These are phyloP conservation scores for Kandelia obovata DNA, from an alignment of 345 rosid genomes.

Conservation along the genomic window DNA sequence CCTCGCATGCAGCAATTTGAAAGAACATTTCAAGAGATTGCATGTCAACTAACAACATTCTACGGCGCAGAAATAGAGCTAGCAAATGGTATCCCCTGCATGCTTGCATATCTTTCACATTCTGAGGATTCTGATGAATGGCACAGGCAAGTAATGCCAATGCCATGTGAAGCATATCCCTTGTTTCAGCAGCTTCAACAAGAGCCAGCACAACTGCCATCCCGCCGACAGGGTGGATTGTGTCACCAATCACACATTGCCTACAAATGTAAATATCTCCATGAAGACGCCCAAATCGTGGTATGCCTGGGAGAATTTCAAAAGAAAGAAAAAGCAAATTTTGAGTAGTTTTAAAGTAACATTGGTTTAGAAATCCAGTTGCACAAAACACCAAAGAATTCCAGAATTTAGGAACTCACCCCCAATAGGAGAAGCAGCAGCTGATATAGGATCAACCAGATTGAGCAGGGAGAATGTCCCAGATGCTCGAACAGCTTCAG, in stretches of 20 bases:
- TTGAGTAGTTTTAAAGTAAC: conserved; percentile 12
- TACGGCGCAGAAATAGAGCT: conserved; percentile 83
- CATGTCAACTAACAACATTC: conserved; percentile 90
- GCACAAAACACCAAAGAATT: neutral
- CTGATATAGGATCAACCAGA: conserved; percentile 96
- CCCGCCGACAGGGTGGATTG: conserved; percentile 88
- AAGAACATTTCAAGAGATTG: conserved; percentile 93
- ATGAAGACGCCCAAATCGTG: conserved; percentile 87
- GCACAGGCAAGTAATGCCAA: conserved; percentile 83
- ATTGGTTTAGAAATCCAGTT: neutral
- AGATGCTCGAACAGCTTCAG: conserved; percentile 73
- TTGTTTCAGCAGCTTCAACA: conserved; percentile 90
- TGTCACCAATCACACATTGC: conserved; percentile 89
- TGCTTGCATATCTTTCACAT: conserved; percentile 90
- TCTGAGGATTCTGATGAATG: conserved; percentile 95
- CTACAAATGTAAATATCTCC: conserved; percentile 83
- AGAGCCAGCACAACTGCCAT: conserved; percentile 82
- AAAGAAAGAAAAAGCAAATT: conserved; percentile 5
- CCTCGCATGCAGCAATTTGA: conserved; percentile 98
- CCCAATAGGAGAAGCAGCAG: conserved; percentile 99
- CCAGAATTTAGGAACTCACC: conserved; percentile 42
- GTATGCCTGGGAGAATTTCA: conserved; percentile 58
- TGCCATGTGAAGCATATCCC: conserved; percentile 97
- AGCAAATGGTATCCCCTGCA: conserved; percentile 98
- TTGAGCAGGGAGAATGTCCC: conserved; percentile 84